These are phyloP conservation scores for Salisapilia sapeloensis DNA, from an alignment of 352 stramenopile genomes.

Conservation along the genomic window DNA sequence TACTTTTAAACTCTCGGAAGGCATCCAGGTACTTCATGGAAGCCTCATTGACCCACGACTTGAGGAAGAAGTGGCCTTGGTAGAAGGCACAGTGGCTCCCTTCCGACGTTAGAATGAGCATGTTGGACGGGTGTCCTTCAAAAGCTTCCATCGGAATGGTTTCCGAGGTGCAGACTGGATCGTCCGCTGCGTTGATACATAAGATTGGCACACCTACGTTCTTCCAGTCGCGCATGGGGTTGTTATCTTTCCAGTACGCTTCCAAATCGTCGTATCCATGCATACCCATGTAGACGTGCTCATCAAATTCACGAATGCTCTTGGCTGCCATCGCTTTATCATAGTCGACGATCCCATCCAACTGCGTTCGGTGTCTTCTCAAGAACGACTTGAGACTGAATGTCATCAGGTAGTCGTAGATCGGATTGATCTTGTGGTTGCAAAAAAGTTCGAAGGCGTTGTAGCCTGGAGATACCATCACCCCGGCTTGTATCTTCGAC, in stretches of 20 bases:
- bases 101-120: constrained; percentile 33
- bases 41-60: constrained; percentile 41
- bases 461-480: constrained; percentile 65
- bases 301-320: constrained; percentile 50
- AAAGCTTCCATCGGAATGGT: constrained; percentile 53
- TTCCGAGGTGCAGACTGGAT: constrained; percentile 59
- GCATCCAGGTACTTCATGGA: constrained; percentile 46
- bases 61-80: constrained; percentile 33
- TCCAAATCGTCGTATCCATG: constrained; percentile 50
- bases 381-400: constrained; percentile 55
- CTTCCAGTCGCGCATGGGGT: constrained; percentile 46
- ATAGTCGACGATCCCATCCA: constrained; percentile 29
- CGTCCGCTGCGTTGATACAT: constrained; percentile 61
- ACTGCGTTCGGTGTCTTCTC: constrained; percentile 18
- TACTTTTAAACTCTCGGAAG: constrained; percentile 23
- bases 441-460: constrained; percentile 64
- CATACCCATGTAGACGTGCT: constrained; percentile 68
- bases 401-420: constrained; percentile 73
- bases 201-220: constrained; percentile 39
- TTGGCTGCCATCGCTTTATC: constrained; percentile 19
- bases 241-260: constrained; percentile 52
- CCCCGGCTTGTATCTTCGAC: constrained; percentile 29
- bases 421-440: constrained; percentile 27
- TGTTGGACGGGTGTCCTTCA: constrained; percentile 17
- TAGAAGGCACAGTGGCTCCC: constrained; percentile 69